These are phyloP conservation scores for Daphne laureola DNA, from an alignment of 441 rosid species.

Conservation along the genomic window DNA sequence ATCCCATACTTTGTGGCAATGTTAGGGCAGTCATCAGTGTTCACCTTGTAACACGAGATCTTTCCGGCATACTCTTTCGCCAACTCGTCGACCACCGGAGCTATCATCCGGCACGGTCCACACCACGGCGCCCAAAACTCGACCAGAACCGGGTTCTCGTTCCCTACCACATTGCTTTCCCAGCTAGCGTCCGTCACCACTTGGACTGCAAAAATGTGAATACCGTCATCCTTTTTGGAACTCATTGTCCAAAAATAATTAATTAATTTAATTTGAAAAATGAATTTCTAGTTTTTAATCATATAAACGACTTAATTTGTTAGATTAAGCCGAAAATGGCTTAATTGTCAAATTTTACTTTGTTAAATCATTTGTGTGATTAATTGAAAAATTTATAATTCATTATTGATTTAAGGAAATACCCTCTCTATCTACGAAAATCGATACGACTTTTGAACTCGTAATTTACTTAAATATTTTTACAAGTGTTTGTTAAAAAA, in stretches of 20 bases:
- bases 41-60: conserved; percentile 47
- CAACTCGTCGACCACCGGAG: conserved; percentile 46
- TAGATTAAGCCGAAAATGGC: too few species aligned
- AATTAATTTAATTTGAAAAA: too few species aligned
- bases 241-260: neutral
- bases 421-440: too few species aligned
- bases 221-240: neutral
- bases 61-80: conserved; percentile 60
- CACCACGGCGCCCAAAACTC: conserved; percentile 88
- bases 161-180: conserved; percentile 29
- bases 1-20: conserved; percentile 50
- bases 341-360: too few species aligned
- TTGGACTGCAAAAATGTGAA: conserved; percentile 28
- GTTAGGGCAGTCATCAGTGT: conserved; percentile 56
- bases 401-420: too few species aligned
- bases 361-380: too few species aligned
- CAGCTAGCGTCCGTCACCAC: conserved; percentile 52
- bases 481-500: too few species aligned
- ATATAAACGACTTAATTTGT: too few species aligned
- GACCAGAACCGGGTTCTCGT: conserved; percentile 45
- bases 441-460: too few species aligned
- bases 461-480: too few species aligned
- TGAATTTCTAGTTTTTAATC: too few species aligned
- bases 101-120: conserved; percentile 70
- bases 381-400: too few species aligned